Evolutionary conservation across 441 rosid genomes (phyloP), one percentile per base, ranked within the genome.

Genomic region (Pelargonium australe): DNA sequence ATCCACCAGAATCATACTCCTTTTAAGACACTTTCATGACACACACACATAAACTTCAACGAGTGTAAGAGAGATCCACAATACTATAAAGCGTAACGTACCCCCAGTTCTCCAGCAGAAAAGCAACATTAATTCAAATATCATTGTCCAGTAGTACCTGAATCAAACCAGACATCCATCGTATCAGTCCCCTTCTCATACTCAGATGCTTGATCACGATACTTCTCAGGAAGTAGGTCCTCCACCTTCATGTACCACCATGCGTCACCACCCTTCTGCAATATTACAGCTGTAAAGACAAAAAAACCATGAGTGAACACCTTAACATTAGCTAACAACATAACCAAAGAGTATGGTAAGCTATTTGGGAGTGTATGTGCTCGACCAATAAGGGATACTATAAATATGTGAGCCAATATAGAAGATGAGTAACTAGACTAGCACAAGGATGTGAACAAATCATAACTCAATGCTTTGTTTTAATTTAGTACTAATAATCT

Each of bases 131-230:
- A 41, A 61, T 53, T 71, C 23, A 9, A 28, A 65, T 4, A 12
- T 16, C 66, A 60, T n/a, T 64, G 58, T 20, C 17, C 13, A 1
- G 34, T 16, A 25, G 45, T 77, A 95, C 99, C 97, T 67, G 99
- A 95, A 87, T 92, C 99, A 81, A 95, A 95, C 98, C 96, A 95
- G 74, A 95, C 99, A 79, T 95, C 99, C 99, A 95, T 95, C 34
- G 99, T 95, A 82, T 95, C 99, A 37, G 89, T 87, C 71, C 99
- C 98, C 76, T 90, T 95, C 74, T 86, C 96, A 80, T 86, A 92
- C 67, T 86, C 87, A 28, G 86, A 87, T 60, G 98, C 90, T 79
- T 86, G 78, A 72, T 82, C 89, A 44, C 76, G 83, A 80, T 90
- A 92, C 60, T 80, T 86, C 34, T 85, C 95, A 71, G 99, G 98